Conservation (phyloP, 2,329 filamentous ascomycete species). For the Pseudocercospora ulei region DNA sequence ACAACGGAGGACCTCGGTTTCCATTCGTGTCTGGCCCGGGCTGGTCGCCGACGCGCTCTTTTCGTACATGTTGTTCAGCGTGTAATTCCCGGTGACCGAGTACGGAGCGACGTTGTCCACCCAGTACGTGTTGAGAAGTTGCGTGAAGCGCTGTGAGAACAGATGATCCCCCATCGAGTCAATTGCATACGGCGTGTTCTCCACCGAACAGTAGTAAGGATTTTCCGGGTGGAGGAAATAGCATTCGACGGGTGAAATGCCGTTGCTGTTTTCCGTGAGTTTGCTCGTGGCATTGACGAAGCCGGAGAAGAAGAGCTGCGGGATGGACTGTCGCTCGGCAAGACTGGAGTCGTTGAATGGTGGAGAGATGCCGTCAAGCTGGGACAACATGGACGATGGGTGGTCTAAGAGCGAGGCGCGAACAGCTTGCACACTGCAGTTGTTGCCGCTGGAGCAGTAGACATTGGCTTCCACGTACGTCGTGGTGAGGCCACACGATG, state of each 20-base stretch:
- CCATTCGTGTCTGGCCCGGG: slow-evolving; percentile 1
- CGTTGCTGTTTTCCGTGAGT: slow-evolving; percentile 2
- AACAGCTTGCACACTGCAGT: slow-evolving; percentile 11
- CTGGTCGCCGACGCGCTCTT: neutral
- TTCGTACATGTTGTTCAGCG: slow-evolving; percentile 9
- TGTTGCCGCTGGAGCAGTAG: slow-evolving; percentile 9
- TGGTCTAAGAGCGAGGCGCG: slow-evolving; percentile 11
- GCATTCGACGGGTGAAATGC: slow-evolving; percentile 14
- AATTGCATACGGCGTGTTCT: slow-evolving; percentile 5
- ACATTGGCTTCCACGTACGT: slow-evolving; percentile 12
- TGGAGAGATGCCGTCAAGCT: slow-evolving; percentile 11
- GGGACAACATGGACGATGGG: slow-evolving; percentile 8
- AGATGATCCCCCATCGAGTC: slow-evolving; percentile 11
- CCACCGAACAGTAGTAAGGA: slow-evolving; percentile 7
- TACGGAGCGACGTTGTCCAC: slow-evolving; percentile 14
- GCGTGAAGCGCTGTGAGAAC: slow-evolving; percentile 16
- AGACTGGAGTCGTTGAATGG: slow-evolving; percentile 9
- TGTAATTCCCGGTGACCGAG: slow-evolving; percentile 13
- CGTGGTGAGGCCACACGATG: slow-evolving; percentile 11
- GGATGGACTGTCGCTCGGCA: slow-evolving; percentile 7
- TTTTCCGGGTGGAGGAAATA: slow-evolving; percentile 13
- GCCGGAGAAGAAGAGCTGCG: slow-evolving; percentile 14
- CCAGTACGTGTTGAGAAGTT: slow-evolving; percentile 22
- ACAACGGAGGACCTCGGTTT: slow-evolving; percentile 12
- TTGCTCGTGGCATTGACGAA: slow-evolving; percentile 12